Conservation (phyloP, 2,329 filamentous ascomycete species). For the Neurospora crassa region DNA sequence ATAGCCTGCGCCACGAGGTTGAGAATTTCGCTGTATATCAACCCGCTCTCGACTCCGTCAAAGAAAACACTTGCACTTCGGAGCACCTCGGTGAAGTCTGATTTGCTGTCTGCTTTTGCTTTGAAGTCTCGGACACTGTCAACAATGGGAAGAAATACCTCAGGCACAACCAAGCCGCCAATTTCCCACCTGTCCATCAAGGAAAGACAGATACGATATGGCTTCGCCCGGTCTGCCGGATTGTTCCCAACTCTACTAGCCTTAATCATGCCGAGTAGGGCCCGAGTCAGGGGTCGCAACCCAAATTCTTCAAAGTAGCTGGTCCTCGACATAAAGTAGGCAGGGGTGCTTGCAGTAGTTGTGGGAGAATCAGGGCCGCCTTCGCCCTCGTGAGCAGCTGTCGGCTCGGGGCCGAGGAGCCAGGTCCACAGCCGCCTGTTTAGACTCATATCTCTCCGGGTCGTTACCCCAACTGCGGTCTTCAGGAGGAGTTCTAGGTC, state of each 20-base stretch:
- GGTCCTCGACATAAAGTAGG: conserved; percentile 48
- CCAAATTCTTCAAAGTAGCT: conserved; percentile 80
- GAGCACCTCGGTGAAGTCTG: conserved; percentile 75
- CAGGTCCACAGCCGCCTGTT: conserved; percentile 94
- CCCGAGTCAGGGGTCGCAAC: conserved; percentile 60
- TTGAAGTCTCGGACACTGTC: conserved; percentile 71
- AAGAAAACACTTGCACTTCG: conserved; percentile 94
- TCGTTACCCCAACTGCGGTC: conserved; percentile 79
- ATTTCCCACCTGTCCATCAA: conserved; percentile 99
- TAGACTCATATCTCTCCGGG: conserved; percentile 81
- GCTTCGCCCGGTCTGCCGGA: conserved; percentile 64
- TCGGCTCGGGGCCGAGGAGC: conserved; percentile 73
- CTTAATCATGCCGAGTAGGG: conserved; percentile 69
- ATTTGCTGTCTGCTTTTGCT: conserved; percentile 49
- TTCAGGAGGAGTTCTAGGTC: conserved; percentile 77
- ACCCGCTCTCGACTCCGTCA: conserved; percentile 86
- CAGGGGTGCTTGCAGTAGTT: conserved; percentile 32
- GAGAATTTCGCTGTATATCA: conserved; percentile 82
- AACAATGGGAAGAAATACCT: conserved; percentile 80
- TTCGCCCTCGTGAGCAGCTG: conserved; percentile 36
- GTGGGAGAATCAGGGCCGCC: conserved; percentile 34
- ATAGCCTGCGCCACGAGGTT: conserved; percentile 55
- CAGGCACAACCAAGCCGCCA: conserved; percentile 77
- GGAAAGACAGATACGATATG: conserved; percentile 86
- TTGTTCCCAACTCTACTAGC: conserved; percentile 33